phyloP scores from a whole-genome alignment of 305 asterid genomes.

The Plantago rigida region DNA sequence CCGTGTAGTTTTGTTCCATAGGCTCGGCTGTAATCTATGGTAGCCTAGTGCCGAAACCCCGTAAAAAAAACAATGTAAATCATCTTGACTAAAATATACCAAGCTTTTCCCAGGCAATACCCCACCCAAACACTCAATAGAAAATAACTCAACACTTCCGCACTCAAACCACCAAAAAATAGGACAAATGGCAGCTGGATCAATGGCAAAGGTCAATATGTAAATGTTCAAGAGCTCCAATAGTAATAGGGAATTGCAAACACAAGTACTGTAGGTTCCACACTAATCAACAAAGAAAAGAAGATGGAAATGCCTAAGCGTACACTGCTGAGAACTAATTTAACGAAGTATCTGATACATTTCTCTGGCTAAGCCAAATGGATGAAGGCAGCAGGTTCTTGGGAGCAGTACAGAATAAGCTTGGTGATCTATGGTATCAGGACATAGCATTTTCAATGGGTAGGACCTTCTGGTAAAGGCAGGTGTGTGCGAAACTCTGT shows the following conservation, averaged over 20 bases:
- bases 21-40: too few relatives aligned
- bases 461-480: slow-evolving; percentile 40
- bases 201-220: background rate
- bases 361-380: slow-evolving; percentile 30
- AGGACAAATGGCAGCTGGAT: too few relatives aligned
- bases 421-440: slow-evolving; percentile 55
- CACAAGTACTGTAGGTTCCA: background rate
- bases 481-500: slow-evolving; percentile 58
- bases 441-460: slow-evolving; percentile 60
- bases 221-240: background rate
- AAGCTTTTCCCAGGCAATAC: too few relatives aligned
- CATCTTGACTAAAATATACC: too few relatives aligned
- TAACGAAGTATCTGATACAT: slow-evolving; percentile 39
- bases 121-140: too few relatives aligned
- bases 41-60: too few relatives aligned
- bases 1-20: too few relatives aligned
- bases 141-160: too few relatives aligned
- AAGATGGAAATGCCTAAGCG: slow-evolving; percentile 15
- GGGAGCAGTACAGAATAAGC: slow-evolving; percentile 36
- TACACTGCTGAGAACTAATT: slow-evolving; percentile 37
- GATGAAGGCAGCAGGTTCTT: slow-evolving; percentile 32
- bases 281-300: background rate
- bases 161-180: too few relatives aligned
- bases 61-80: too few relatives aligned
- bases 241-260: background rate